A percentile compares a stretch with the other conserved stretches of the same genome.
phyloP scores from a whole-genome alignment of 371 early-diverging fungal species.

The Actinomucor elegans region DNA sequence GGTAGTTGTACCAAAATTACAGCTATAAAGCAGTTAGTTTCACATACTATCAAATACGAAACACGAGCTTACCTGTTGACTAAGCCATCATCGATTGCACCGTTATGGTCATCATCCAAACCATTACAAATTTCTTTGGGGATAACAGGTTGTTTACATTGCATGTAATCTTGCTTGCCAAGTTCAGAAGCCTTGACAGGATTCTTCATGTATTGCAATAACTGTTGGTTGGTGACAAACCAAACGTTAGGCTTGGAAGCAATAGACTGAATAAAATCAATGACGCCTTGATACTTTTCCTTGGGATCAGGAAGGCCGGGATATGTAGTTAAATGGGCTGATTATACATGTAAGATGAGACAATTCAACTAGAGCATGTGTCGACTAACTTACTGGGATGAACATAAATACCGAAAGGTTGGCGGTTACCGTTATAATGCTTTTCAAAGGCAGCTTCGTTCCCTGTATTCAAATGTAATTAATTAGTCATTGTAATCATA shows the following conservation, averaged over 20 bases:
- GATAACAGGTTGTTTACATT: slow-evolving; percentile 56
- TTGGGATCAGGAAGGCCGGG: slow-evolving; percentile 40
- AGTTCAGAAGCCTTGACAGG: slow-evolving; percentile 64
- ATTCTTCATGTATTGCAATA: slow-evolving; percentile 64
- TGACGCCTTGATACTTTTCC: slow-evolving; percentile 30
- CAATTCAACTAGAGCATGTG: too few species aligned
- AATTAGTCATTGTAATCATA: too few species aligned
- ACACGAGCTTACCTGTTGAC: slow-evolving; percentile 39
- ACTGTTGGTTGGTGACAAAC: slow-evolving; percentile 67
- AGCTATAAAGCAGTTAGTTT: too few species aligned
- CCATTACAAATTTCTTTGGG: slow-evolving; percentile 74
- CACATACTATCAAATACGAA: too few species aligned
- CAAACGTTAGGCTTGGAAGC: slow-evolving; percentile 54
- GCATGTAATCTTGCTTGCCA: slow-evolving; percentile 53
- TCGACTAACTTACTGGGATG: slow-evolving; percentile 43
- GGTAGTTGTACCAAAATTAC: slow-evolving; percentile 54
- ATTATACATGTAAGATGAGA: neutral
- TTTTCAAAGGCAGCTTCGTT: slow-evolving; percentile 49
- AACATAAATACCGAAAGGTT: slow-evolving; percentile 70
- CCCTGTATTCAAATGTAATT: slow-evolving; percentile 23
- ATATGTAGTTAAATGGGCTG: slow-evolving; percentile 50
- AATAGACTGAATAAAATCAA: slow-evolving; percentile 43
- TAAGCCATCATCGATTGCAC: slow-evolving; percentile 43
- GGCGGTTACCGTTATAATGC: slow-evolving; percentile 61
- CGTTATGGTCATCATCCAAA: slow-evolving; percentile 57